Conservation (phyloP, 2,329 filamentous ascomycete species). For the Cucurbitaria berberidis region DNA sequence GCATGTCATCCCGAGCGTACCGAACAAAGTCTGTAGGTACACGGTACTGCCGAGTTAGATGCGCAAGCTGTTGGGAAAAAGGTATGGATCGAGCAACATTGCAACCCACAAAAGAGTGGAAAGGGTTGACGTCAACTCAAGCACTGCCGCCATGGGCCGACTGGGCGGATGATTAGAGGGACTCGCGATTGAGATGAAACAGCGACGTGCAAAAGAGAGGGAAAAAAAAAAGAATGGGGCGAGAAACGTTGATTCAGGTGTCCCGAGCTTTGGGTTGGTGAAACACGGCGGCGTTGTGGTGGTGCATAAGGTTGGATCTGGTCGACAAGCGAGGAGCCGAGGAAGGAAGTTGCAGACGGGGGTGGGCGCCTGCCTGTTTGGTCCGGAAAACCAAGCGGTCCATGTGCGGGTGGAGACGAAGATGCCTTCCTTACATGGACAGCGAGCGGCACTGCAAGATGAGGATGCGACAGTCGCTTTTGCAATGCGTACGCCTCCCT, state of each 20-base stretch:
- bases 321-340: slow-evolving; percentile 6
- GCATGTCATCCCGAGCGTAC: too few species aligned
- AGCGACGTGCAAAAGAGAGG: not conserved
- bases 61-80: too few species aligned
- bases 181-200: slow-evolving; percentile 14
- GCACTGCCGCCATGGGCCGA: slow-evolving; percentile 4
- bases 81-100: too few species aligned
- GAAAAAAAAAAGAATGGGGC: not conserved
- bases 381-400: not conserved
- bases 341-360: not conserved
- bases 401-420: slow-evolving; percentile 4
- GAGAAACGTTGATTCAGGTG: not conserved
- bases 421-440: slow-evolving; percentile 5
- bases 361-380: not conserved
- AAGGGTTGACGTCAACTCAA: slow-evolving; percentile 13
- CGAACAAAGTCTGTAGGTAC: too few species aligned
- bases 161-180: too few species aligned
- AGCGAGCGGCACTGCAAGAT: slow-evolving; percentile 10
- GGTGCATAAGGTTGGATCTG: slow-evolving; percentile 4
- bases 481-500: not conserved
- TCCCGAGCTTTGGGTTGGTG: slow-evolving; percentile 4
- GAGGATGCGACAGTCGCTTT: slow-evolving; percentile 5
- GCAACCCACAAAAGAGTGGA: too few species aligned
- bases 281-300: slow-evolving; percentile 7
- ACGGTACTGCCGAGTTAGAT: too few species aligned